Base-by-base conservation (phyloP, 176 grass and related monocot species). In the Triticum dicoccoides region DNA sequence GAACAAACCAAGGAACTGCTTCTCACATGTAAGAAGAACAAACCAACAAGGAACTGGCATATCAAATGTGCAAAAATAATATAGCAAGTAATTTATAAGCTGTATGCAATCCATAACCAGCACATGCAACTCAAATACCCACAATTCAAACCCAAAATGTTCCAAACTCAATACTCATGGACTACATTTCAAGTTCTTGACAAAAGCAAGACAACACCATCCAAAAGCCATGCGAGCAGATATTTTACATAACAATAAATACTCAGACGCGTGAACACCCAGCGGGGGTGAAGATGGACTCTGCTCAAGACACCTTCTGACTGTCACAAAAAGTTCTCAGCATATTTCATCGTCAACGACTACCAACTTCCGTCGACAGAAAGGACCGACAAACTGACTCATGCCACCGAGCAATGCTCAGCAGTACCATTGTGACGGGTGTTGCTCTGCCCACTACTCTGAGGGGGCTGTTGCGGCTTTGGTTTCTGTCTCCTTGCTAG, bases 151-250 rank as follows among this genome's bases (percentile, higher is more conserved):
- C 45, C 52, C 45, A 73, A 80, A 84, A 80, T 27, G 82, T 51
- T 68, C 65, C 72, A 42, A 74, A 85, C 79, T 79, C 41, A 85
- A 76, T 59, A 75, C 71, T 37, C 23, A 84, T 68, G 25, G 39
- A 77, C 86, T 62, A 37, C 68, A 65, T 79, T 79, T 88, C 47
- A 32, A 65, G 67, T 90, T 84, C 69, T 72, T 17, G 9, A 84
- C 13, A 82, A 87, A 90, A 80, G 49, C 63, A 64, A 41, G 38
- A 64, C 49, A 82, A 44, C 67, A 80, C 61, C 58, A 37, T 14
- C 71, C 34, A 85, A 82, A 88, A 8, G 72, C 65, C 23, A 42
- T 71, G 54, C 6, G 35, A 79, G 76, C 58, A 44, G 41, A 78
- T 29, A 54, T 41, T 65, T 83, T 83, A 33, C 11, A 73, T 33